phyloP scores from a whole-genome alignment of 1,284 basidiomycete genomes.

The Inonotus obliquus region DNA sequence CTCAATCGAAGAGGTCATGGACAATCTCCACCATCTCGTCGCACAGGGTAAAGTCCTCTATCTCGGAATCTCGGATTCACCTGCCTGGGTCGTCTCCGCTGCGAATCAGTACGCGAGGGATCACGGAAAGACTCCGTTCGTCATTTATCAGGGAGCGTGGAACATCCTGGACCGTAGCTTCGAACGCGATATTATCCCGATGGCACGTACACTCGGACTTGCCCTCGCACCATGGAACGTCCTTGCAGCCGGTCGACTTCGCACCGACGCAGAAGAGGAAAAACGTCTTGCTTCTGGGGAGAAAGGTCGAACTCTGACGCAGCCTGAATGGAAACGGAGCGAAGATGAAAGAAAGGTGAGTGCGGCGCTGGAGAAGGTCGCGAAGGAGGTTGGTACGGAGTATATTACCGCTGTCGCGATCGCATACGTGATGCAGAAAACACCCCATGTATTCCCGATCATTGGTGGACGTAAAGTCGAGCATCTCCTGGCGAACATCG shows the following conservation, averaged over 20 bases:
- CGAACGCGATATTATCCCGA: conserved; percentile 51
- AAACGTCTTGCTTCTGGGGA: conserved; percentile 21
- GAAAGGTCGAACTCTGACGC: conserved; percentile 9
- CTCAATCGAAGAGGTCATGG: conserved; percentile 33
- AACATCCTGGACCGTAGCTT: conserved; percentile 42
- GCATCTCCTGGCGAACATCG: conserved; percentile 20
- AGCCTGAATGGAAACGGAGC: conserved; percentile 25
- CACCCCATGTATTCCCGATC: conserved; percentile 20
- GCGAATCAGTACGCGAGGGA: conserved; percentile 36
- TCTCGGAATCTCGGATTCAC: conserved; percentile 37
- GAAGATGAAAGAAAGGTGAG: conserved; percentile 26
- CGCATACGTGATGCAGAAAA: conserved; percentile 20
- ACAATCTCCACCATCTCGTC: conserved; percentile 33
- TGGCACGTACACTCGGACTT: conserved; percentile 31
- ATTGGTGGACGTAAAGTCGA: conserved; percentile 21
- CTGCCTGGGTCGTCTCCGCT: conserved; percentile 36
- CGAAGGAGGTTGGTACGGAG: conserved; percentile 30
- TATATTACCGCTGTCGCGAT: conserved; percentile 21
- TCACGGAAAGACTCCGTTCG: conserved; percentile 44
- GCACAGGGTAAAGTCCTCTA: conserved; percentile 35
- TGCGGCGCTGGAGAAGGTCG: conserved; percentile 28
- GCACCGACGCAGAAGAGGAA: conserved; percentile 19
- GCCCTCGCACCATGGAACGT: conserved; percentile 29
- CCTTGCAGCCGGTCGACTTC: conserved; percentile 25
- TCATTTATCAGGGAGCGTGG: conserved; percentile 53